Evolutionary conservation across 2,329 filamentous ascomycete genomes (phyloP).

Genomic region (Akanthomyces muscarius): DNA sequence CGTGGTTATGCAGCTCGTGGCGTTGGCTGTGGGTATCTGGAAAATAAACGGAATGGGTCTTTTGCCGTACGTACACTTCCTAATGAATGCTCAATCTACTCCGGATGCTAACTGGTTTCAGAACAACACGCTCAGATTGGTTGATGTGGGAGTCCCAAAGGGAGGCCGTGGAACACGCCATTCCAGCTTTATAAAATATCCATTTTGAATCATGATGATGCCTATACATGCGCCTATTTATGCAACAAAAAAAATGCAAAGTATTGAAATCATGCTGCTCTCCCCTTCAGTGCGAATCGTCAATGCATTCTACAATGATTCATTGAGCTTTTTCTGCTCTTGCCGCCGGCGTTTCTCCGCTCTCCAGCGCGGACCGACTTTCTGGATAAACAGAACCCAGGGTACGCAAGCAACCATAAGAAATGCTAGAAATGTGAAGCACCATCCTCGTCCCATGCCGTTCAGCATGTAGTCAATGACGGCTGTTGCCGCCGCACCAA

Average conservation of each 20-base stretch:
- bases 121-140: constrained; percentile 95
- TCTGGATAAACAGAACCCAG: constrained; percentile 46
- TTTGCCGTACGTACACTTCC: constrained; percentile 64
- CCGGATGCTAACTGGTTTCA: constrained; percentile 32
- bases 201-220: not conserved
- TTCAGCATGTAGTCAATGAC: constrained; percentile 56
- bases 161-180: constrained; percentile 61
- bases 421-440: constrained; percentile 55
- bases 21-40: constrained; percentile 84
- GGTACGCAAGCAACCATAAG: constrained; percentile 47
- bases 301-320: not conserved
- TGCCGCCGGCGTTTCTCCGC: constrained; percentile 42
- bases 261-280: not conserved
- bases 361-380: constrained; percentile 47
- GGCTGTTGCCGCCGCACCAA: constrained; percentile 56
- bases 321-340: constrained; percentile 21
- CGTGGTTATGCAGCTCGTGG: constrained; percentile 78
- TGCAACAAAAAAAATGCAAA: not conserved
- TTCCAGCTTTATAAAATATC: constrained; percentile 52
- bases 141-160: constrained; percentile 86
- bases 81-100: constrained; percentile 18
- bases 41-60: constrained; percentile 97
- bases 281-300: not conserved
- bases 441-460: constrained; percentile 57
- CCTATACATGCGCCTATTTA: constrained; percentile 8